Evolutionary conservation across 2,329 filamentous ascomycete genomes (phyloP).

Genomic region (Botrytis galanthina): DNA sequence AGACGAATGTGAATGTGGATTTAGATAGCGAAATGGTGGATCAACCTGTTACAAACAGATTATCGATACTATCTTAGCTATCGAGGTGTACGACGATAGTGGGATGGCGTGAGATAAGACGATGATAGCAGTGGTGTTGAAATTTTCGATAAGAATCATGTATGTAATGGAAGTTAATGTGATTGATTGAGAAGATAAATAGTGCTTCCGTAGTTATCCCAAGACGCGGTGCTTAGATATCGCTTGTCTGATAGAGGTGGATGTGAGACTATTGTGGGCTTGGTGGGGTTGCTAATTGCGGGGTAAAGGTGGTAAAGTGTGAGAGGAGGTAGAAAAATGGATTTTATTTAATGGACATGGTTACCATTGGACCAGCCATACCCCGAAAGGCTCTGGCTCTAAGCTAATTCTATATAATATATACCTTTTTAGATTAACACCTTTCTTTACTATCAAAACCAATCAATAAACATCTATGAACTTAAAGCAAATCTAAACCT

Average conservation of each 20-base stretch:
- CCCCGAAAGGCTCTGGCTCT: no score
- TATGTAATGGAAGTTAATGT: not conserved
- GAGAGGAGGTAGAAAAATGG: no score
- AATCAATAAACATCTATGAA: no score
- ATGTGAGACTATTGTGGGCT: not conserved
- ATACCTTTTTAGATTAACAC: no score
- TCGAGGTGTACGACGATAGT: not conserved
- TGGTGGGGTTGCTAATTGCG: not conserved
- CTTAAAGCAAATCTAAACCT: no score
- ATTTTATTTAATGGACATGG: no score
- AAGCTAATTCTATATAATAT: no score
- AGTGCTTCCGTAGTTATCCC: not conserved
- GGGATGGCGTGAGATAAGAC: not conserved
- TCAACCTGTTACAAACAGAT: not conserved
- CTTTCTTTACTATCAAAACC: no score
- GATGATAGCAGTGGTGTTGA: not conserved
- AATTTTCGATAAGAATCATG: not conserved
- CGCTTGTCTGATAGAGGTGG: not conserved
- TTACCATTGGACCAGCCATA: no score
- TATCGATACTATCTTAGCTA: not conserved
- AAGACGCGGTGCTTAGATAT: not conserved
- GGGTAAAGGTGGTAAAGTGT: not conserved
- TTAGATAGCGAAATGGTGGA: conserved; percentile 1
- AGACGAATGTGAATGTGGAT: not conserved
- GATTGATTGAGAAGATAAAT: not conserved